Conservation (phyloP, 108 stramenopile genomes). For the Chaetoceros muelleri region DNA sequence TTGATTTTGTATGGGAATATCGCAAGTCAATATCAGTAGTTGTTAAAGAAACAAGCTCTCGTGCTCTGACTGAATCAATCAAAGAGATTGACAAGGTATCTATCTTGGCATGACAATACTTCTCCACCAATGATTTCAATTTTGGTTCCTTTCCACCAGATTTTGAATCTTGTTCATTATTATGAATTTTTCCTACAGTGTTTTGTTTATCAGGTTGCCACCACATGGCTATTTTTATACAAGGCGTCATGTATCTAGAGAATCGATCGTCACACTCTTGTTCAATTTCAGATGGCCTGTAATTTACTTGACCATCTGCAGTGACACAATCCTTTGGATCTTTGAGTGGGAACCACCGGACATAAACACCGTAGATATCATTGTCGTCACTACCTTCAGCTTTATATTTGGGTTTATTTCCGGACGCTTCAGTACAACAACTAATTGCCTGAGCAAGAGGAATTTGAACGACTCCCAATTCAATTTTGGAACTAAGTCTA, state of each 20-base stretch:
- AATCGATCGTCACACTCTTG: conserved; percentile 50
- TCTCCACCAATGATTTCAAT: conserved; percentile 19
- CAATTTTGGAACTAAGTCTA: conserved; percentile 41
- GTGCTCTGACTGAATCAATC: conserved; percentile 57
- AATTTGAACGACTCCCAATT: conserved; percentile 68
- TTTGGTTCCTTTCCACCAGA: background rate
- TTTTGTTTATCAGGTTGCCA: conserved; percentile 27
- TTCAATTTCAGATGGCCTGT: conserved; percentile 49
- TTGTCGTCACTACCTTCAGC: too few species aligned
- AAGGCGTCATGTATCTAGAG: conserved; percentile 50
- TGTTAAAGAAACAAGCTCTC: conserved; percentile 52
- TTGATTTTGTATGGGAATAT: conserved; percentile 56
- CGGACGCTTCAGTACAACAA: conserved; percentile 44
- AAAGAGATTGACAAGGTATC: conserved; percentile 46
- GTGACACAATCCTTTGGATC: conserved; percentile 41
- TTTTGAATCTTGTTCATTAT: conserved; percentile 5
- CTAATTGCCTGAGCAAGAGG: conserved; percentile 55
- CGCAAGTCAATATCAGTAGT: conserved; percentile 48
- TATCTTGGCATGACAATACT: conserved; percentile 53
- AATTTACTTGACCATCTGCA: conserved; percentile 69
- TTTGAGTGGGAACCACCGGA: conserved; percentile 73
- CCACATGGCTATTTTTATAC: conserved; percentile 53
- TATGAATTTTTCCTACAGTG: conserved; percentile 7
- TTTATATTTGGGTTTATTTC: background rate
- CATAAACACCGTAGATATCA: conserved; percentile 32